Conservation (phyloP, 768 basidiomycete genomes). For the Leccinum incarnatum region DNA sequence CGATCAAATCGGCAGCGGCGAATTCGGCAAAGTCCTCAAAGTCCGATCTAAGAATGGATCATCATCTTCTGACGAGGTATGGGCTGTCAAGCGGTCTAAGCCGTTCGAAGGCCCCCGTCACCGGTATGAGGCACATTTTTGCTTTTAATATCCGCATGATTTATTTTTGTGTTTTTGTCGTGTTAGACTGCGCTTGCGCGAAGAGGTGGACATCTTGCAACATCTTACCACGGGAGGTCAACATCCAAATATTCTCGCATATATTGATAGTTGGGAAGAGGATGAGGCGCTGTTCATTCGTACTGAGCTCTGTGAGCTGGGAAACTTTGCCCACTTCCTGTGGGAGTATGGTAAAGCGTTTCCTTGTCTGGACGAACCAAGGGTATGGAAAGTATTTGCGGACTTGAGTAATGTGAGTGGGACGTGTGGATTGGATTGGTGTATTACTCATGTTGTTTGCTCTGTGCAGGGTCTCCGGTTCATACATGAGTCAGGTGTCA, state of each 20-base stretch:
- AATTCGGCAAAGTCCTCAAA: conserved; percentile 92
- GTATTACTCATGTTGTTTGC: conserved; percentile 27
- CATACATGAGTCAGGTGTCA: conserved; percentile 83
- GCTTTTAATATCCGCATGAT: conserved; percentile 13
- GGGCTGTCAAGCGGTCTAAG: conserved; percentile 93
- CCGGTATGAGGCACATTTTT: conserved; percentile 52
- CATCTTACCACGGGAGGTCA: conserved; percentile 50
- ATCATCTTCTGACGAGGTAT: conserved; percentile 48
- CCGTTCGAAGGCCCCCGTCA: conserved; percentile 88
- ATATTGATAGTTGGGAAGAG: conserved; percentile 96
- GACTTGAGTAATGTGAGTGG: conserved; percentile 83
- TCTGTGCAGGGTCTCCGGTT: conserved; percentile 71
- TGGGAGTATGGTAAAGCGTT: conserved; percentile 86
- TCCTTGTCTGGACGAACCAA: conserved; percentile 83
- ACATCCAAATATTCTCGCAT: conserved; percentile 83
- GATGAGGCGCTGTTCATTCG: conserved; percentile 84
- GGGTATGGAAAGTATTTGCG: conserved; percentile 93
- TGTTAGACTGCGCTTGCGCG: conserved; percentile 74
- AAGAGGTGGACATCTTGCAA: conserved; percentile 91
- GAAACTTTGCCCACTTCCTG: conserved; percentile 88
- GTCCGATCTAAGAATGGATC: conserved; percentile 62
- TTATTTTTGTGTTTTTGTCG: conserved; percentile 21
- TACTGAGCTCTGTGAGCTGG: conserved; percentile 91
- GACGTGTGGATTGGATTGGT: conserved; percentile 20
- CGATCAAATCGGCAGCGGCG: conserved; percentile 83